Percentiles rank a stretch among this genome's conserved stretches.
Conservation (phyloP, 2,329 filamentous ascomycete species). For the Aspergillus pseudoviridinutans region DNA sequence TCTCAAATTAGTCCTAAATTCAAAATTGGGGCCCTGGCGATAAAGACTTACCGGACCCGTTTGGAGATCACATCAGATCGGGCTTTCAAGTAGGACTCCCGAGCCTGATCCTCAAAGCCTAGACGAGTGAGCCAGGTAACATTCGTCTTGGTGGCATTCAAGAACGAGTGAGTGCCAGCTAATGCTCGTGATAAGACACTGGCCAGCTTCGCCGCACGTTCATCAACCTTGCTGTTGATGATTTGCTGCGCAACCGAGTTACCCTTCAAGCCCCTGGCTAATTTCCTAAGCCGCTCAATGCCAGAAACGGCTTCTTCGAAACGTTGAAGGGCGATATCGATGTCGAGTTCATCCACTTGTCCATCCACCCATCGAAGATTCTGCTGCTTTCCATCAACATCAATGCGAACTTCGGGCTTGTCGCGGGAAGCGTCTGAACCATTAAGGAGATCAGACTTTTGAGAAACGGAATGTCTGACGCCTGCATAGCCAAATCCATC, state of each 20-base stretch:
- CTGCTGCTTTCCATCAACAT: slow-evolving; percentile 94
- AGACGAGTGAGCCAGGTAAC: slow-evolving; percentile 80
- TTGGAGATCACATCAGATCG: slow-evolving; percentile 74
- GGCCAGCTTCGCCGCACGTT: slow-evolving; percentile 73
- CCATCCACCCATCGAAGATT: slow-evolving; percentile 93
- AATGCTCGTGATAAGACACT: slow-evolving; percentile 73
- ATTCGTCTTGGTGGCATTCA: slow-evolving; percentile 72
- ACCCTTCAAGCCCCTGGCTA: slow-evolving; percentile 76
- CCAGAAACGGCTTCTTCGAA: slow-evolving; percentile 80
- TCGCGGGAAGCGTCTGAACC: slow-evolving; percentile 75
- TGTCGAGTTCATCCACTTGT: slow-evolving; percentile 93
- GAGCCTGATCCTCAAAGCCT: slow-evolving; percentile 83
- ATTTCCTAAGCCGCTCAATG: slow-evolving; percentile 77
- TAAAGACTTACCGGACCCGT: slow-evolving; percentile 64
- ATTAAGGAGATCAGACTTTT: slow-evolving; percentile 76
- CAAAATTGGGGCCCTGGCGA: neutral
- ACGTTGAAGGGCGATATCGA: slow-evolving; percentile 85
- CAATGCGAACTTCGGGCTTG: slow-evolving; percentile 70
- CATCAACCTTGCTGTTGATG: slow-evolving; percentile 85
- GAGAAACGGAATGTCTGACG: slow-evolving; percentile 69
- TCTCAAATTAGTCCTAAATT: neutral
- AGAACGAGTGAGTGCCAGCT: slow-evolving; percentile 71
- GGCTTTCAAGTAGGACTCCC: slow-evolving; percentile 80
- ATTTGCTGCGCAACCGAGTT: slow-evolving; percentile 87
- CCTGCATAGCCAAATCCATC: slow-evolving; percentile 86